phyloP scores from a whole-genome alignment of 768 basidiomycete species.

The Xerocomellus amylosporus region DNA sequence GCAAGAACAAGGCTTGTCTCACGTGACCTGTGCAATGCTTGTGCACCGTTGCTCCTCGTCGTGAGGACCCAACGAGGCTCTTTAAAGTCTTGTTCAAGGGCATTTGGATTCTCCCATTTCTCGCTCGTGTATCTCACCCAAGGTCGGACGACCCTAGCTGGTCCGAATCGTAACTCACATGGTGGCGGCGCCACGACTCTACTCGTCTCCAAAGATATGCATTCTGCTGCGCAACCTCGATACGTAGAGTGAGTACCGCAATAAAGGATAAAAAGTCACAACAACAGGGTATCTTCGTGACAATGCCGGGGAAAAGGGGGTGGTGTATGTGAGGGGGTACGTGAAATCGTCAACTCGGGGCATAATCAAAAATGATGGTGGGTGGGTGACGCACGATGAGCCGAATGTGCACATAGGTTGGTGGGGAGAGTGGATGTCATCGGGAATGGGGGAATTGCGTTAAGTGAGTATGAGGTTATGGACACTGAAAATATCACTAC shows the following conservation, averaged over 20 bases:
- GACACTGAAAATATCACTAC: slow-evolving; percentile 33
- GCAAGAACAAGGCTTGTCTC: not conserved
- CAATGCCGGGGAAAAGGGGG: slow-evolving; percentile 18
- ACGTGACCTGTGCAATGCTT: slow-evolving; percentile 5
- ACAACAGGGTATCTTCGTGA: slow-evolving; percentile 38
- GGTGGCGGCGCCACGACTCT: not conserved
- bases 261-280: slow-evolving; percentile 28
- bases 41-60: not conserved
- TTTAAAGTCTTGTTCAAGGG: not conserved
- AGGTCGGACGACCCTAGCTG: not conserved
- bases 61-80: slow-evolving; percentile 3
- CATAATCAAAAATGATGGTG: slow-evolving; percentile 22
- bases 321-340: slow-evolving; percentile 20
- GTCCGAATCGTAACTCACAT: not conserved
- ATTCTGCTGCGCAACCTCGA: slow-evolving; percentile 37
- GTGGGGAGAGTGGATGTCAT: slow-evolving; percentile 5
- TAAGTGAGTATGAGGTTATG: slow-evolving; percentile 29
- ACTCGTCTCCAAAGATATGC: slow-evolving; percentile 32
- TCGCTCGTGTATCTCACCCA: not conserved
- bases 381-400: slow-evolving; percentile 24
- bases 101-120: not conserved
- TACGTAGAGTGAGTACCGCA: slow-evolving; percentile 27
- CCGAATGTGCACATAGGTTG: slow-evolving; percentile 2
- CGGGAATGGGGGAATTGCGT: slow-evolving; percentile 12
- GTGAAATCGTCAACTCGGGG: slow-evolving; percentile 32